These are phyloP conservation scores for Suhomyces ambrosiae DNA, from an alignment of 1,139 yeast species.

Conservation along the genomic window DNA sequence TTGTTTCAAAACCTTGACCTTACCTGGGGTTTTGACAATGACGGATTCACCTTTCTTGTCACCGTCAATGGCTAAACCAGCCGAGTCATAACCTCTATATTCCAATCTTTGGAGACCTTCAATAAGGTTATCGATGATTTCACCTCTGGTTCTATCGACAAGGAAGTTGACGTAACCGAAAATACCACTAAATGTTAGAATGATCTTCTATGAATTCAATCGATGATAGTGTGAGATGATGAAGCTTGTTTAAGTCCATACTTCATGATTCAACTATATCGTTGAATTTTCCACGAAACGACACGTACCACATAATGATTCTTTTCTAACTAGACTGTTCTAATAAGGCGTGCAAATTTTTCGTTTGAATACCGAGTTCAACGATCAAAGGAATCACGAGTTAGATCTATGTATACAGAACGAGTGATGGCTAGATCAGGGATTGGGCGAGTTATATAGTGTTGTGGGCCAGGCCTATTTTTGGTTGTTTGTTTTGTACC, in stretches of 20 bases:
- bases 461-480: slow-evolving; percentile 9
- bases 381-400: not conserved
- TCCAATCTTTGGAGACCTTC: slow-evolving; percentile 94
- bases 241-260: too few relatives aligned
- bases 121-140: slow-evolving; percentile 81
- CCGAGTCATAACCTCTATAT: slow-evolving; percentile 97
- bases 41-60: slow-evolving; percentile 64
- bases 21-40: slow-evolving; percentile 86
- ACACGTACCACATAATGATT: too few relatives aligned
- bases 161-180: slow-evolving; percentile 97
- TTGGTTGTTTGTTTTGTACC: slow-evolving; percentile 14
- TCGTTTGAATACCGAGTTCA: too few relatives aligned
- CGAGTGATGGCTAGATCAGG: slow-evolving; percentile 3
- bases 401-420: slow-evolving; percentile 2
- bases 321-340: too few relatives aligned
- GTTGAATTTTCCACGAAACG: too few relatives aligned
- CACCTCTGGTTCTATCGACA: slow-evolving; percentile 90
- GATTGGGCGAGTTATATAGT: slow-evolving; percentile 7
- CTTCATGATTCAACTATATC: too few relatives aligned
- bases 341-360: too few relatives aligned
- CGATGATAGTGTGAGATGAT: not conserved
- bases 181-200: slow-evolving; percentile 65
- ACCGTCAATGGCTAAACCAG: slow-evolving; percentile 95
- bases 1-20: slow-evolving; percentile 79
- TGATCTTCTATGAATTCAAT: too few relatives aligned